Percentiles rank a stretch among this genome's conserved stretches.
Conservation (phyloP, 371 early-diverging fungal species). For the Mortierella sp. region DNA sequence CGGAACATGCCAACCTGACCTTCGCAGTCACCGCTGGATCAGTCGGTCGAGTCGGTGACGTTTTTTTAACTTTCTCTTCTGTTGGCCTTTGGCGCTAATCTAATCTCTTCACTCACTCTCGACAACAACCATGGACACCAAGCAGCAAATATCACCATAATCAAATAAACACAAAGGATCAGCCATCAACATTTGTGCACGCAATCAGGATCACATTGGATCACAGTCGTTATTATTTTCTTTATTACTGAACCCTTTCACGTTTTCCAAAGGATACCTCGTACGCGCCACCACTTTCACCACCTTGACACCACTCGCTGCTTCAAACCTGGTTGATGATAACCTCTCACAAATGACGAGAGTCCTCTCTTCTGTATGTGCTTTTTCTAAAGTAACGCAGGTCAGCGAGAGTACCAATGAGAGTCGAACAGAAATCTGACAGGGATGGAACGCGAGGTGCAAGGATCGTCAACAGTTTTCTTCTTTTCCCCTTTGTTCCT, state of each 20-base stretch:
- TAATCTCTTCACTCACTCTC: neutral
- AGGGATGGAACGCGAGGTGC: conserved; percentile 22
- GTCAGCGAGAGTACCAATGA: conserved; percentile 21
- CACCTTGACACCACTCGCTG: neutral
- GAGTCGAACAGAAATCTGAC: conserved; percentile 59
- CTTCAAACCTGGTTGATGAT: conserved; percentile 44
- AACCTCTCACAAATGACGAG: conserved; percentile 53
- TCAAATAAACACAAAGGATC: conserved; percentile 4
- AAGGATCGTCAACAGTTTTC: neutral
- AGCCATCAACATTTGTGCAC: neutral
- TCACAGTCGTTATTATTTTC: neutral
- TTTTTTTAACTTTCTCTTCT: neutral
- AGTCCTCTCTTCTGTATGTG: neutral
- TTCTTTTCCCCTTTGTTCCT: neutral
- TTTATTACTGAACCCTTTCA: neutral
- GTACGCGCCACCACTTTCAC: neutral
- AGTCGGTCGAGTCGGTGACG: neutral
- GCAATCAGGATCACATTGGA: neutral
- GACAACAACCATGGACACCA: neutral
- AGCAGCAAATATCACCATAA: neutral
- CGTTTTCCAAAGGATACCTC: neutral
- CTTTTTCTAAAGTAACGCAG: neutral
- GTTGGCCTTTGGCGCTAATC: neutral
- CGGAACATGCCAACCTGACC: conserved; percentile 7
- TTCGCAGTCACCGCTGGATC: conserved; percentile 1